Conservation (phyloP, 2,329 filamentous ascomycete species). For the Aspergillus sp. region DNA sequence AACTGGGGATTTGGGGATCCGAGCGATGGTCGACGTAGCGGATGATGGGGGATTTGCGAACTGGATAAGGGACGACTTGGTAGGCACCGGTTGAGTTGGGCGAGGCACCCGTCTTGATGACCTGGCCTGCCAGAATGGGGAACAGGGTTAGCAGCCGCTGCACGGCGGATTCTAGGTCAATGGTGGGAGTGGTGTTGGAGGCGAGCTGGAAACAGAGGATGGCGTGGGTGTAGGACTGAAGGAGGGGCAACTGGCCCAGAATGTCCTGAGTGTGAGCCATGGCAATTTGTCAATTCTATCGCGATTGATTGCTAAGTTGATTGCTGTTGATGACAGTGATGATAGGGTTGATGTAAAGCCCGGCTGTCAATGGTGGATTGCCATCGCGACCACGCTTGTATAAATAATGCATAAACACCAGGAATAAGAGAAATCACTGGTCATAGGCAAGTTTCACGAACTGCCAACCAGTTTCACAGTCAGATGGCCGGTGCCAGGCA, state of each 20-base stretch:
- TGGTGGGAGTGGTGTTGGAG: not conserved
- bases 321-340: not conserved
- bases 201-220: slow-evolving; percentile 22
- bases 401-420: not conserved
- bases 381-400: not conserved
- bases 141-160: slow-evolving; percentile 13
- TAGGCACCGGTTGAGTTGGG: slow-evolving; percentile 15
- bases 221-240: slow-evolving; percentile 26
- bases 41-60: slow-evolving; percentile 9
- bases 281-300: not conserved
- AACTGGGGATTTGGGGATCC: not conserved
- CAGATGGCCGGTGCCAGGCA: too few species aligned
- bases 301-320: too few species aligned
- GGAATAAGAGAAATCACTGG: too few species aligned
- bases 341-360: not conserved
- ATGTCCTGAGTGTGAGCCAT: slow-evolving; percentile 21
- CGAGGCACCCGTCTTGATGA: slow-evolving; percentile 12
- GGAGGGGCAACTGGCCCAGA: slow-evolving; percentile 25
- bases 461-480: not conserved
- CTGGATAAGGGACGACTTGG: slow-evolving; percentile 7
- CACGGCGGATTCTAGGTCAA: slow-evolving; percentile 12
- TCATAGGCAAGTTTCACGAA: not conserved
- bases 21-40: slow-evolving; percentile 14
- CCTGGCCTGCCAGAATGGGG: slow-evolving; percentile 20
- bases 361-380: not conserved